These are phyloP conservation scores for Zizania latifolia DNA, from an alignment of 176 grass and related monocot genomes.

Conservation along the genomic window DNA sequence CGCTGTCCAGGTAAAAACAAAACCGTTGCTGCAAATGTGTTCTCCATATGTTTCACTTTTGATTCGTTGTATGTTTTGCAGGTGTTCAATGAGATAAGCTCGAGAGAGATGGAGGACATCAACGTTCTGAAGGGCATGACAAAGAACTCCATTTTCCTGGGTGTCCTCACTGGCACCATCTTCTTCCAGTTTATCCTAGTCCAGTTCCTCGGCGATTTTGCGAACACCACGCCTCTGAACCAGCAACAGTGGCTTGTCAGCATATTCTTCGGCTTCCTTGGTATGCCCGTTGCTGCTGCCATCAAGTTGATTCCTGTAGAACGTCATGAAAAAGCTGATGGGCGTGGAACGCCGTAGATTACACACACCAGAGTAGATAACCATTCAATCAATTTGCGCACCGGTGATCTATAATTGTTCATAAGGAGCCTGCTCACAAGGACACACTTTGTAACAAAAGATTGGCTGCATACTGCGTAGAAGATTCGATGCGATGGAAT, in stretches of 20 bases:
- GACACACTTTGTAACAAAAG: neutral
- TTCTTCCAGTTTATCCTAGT: slow-evolving; percentile 77
- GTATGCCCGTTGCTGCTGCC: slow-evolving; percentile 80
- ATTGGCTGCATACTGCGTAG: neutral
- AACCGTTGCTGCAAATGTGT: neutral
- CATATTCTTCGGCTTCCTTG: slow-evolving; percentile 60
- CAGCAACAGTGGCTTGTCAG: slow-evolving; percentile 47
- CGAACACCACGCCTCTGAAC: slow-evolving; percentile 60
- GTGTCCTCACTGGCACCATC: slow-evolving; percentile 55
- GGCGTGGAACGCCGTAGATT: neutral
- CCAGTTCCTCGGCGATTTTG: slow-evolving; percentile 84
- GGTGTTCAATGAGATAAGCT: slow-evolving; percentile 93
- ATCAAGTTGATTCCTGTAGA: slow-evolving; percentile 60
- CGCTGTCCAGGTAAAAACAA: neutral
- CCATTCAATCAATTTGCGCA: neutral
- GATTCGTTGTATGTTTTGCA: slow-evolving; percentile 19
- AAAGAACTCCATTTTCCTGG: slow-evolving; percentile 60
- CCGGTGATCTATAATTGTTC: neutral
- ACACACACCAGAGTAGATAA: neutral
- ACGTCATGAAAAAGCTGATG: slow-evolving; percentile 11
- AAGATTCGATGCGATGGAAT: neutral
- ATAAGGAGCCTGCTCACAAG: neutral
- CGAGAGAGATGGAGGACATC: slow-evolving; percentile 81
- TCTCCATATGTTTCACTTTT: neutral
- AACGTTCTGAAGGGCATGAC: slow-evolving; percentile 61